Conservation (phyloP, 148 eudicot genomes). For the Beta vulgaris region DNA sequence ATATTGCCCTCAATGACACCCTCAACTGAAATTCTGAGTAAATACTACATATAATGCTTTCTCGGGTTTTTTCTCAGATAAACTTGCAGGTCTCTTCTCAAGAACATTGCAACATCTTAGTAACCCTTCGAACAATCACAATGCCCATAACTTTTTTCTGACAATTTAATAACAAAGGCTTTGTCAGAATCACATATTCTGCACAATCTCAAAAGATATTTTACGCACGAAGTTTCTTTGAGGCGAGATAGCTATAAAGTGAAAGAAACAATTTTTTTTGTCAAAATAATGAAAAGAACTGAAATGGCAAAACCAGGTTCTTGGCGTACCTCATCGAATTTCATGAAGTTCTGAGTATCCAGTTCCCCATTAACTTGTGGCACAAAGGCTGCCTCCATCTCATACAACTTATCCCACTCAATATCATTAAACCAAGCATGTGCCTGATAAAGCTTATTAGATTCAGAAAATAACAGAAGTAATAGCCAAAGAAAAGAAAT, state of each 20-base stretch:
- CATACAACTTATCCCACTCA: conserved; percentile 88
- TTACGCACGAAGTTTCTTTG: neutral
- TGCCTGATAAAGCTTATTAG: conserved; percentile 47
- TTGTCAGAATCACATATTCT: neutral
- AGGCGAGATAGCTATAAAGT: neutral
- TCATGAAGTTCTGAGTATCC: conserved; percentile 97
- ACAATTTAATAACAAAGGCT: neutral
- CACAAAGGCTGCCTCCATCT: conserved; percentile 85
- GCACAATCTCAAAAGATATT: neutral
- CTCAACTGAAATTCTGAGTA: neutral
- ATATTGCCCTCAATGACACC: neutral
- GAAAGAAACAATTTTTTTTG: neutral
- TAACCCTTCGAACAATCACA: neutral
- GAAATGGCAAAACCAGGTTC: neutral
- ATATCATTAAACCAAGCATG: conserved; percentile 91
- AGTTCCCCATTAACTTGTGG: conserved; percentile 93
- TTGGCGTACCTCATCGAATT: conserved; percentile 81
- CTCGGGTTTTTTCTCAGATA: neutral
- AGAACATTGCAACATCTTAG: neutral
- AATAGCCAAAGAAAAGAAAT: neutral
- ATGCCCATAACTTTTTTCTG: neutral
- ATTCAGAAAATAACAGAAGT: neutral
- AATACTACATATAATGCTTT: neutral
- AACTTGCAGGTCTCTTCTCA: neutral
- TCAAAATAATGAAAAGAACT: neutral